These are phyloP conservation scores for Sclerotinia minor DNA, from an alignment of 2,329 filamentous ascomycete genomes.

Conservation along the genomic window DNA sequence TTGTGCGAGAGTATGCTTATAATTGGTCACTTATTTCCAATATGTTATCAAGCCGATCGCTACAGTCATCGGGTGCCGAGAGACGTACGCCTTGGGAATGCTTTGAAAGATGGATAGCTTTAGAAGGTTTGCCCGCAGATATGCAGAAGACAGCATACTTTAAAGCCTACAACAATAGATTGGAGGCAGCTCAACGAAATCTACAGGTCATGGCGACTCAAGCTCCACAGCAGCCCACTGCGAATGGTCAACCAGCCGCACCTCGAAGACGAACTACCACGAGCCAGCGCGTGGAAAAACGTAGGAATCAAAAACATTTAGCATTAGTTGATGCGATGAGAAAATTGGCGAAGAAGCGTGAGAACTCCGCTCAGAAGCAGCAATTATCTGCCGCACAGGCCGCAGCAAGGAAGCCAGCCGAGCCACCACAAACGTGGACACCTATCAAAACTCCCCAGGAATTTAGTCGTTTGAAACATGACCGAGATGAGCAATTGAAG, in stretches of 20 bases:
- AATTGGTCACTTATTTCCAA: conserved; percentile 96
- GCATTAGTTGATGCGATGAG: conserved; percentile 92
- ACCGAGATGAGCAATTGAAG: conserved; percentile 71
- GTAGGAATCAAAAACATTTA: conserved; percentile 82
- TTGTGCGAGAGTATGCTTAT: conserved; percentile 92
- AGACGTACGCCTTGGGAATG: conserved; percentile 96
- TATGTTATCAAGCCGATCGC: conserved; percentile 70
- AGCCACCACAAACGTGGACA: conserved; percentile 53
- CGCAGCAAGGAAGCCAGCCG: conserved; percentile 78
- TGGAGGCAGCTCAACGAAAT: conserved; percentile 59
- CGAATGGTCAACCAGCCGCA: conserved; percentile 51
- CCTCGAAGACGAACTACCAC: conserved; percentile 70
- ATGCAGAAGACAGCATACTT: conserved; percentile 97
- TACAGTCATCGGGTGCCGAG: conserved; percentile 82
- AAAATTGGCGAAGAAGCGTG: conserved; percentile 91
- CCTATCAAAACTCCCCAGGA: conserved; percentile 72
- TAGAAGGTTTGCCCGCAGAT: conserved; percentile 87
- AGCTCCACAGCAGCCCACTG: conserved; percentile 38
- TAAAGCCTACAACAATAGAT: conserved; percentile 64
- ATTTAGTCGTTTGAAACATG: conserved; percentile 85
- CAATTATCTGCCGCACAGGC: conserved; percentile 76
- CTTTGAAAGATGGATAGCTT: conserved; percentile 91
- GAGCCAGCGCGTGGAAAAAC: conserved; percentile 81
- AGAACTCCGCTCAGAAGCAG: conserved; percentile 81
- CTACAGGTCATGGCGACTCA: conserved; percentile 44